These are phyloP conservation scores for Nicotiana rustica DNA, from an alignment of 305 asterid genomes.

Conservation along the genomic window DNA sequence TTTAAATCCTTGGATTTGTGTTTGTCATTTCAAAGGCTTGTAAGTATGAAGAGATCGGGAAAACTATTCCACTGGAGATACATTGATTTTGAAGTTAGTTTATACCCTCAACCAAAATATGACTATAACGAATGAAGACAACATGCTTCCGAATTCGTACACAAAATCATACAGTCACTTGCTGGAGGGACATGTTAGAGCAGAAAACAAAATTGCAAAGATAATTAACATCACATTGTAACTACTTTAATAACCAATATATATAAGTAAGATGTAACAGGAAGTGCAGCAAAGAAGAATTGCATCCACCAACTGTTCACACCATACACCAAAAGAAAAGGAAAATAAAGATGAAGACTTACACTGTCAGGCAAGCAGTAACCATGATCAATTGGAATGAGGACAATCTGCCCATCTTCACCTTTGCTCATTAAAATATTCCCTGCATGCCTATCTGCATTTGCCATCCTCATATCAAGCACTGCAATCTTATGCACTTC, in stretches of 20 bases:
- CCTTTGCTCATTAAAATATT: conserved; percentile 75
- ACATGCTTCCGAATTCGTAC: not conserved
- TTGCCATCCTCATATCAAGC: conserved; percentile 93
- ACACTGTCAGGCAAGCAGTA: conserved; percentile 93
- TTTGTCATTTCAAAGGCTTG: conserved; percentile 1
- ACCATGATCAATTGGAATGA: conserved; percentile 95
- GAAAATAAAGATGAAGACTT: conserved; percentile 46
- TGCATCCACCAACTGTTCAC: not conserved
- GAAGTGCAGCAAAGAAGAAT: conserved; percentile 3
- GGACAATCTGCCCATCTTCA: conserved; percentile 69
- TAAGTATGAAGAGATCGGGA: not conserved
- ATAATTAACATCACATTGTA: not conserved
- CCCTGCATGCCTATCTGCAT: conserved; percentile 96
- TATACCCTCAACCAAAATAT: not conserved
- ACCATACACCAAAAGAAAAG: not conserved
- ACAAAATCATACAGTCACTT: not conserved
- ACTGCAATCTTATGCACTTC: conserved; percentile 96
- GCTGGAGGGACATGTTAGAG: not conserved
- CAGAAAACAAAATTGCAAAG: not conserved
- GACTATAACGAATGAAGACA: not conserved
- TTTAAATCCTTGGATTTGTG: conserved; percentile 3
- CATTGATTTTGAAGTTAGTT: not conserved
- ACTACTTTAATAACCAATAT: conserved; percentile 16
- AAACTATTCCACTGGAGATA: not conserved
- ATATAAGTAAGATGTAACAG: not conserved